Evolutionary conservation across 129 eudicot genomes (phyloP).

Genomic region (Silybum marianum): DNA sequence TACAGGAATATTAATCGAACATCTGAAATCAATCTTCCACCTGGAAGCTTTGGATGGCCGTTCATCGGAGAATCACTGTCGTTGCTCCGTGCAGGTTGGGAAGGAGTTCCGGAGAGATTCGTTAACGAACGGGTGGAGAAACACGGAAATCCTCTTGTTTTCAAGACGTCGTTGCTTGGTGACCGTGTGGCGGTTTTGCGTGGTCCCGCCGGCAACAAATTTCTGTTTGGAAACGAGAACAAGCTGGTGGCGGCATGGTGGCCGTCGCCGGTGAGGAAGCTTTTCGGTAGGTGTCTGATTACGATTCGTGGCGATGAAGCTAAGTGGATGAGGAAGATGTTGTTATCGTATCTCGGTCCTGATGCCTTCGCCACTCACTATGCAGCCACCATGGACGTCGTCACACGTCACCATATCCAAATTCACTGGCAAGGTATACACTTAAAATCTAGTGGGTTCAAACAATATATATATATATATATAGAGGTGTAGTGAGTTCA

Average conservation of each 20-base stretch:
- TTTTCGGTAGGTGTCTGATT: not conserved
- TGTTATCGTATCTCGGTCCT: slow-evolving; percentile 21
- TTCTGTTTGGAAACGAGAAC: slow-evolving; percentile 24
- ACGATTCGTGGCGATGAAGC: slow-evolving; percentile 30
- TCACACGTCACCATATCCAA: slow-evolving; percentile 13
- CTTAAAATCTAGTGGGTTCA: too few species aligned
- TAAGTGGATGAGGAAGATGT: slow-evolving; percentile 20
- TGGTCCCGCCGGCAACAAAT: slow-evolving; percentile 30
- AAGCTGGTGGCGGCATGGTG: slow-evolving; percentile 26
- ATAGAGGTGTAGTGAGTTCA: too few species aligned
- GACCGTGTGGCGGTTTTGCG: slow-evolving; percentile 14
- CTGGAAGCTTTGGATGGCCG: slow-evolving; percentile 33
- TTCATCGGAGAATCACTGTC: slow-evolving; percentile 20
- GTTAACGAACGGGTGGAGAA: slow-evolving; percentile 20
- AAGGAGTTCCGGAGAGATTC: slow-evolving; percentile 31
- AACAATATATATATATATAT: too few species aligned
- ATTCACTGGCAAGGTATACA: slow-evolving; percentile 16
- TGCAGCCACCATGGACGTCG: slow-evolving; percentile 25
- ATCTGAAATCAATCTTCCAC: slow-evolving; percentile 15
- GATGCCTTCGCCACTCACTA: slow-evolving; percentile 21
- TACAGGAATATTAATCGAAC: not conserved
- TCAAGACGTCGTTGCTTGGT: slow-evolving; percentile 28
- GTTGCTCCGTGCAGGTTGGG: slow-evolving; percentile 11
- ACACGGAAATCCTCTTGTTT: slow-evolving; percentile 18
- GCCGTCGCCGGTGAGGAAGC: slow-evolving; percentile 18